phyloP scores from a whole-genome alignment of 2,329 filamentous ascomycete genomes.

The Aspergillus puulaauensis region DNA sequence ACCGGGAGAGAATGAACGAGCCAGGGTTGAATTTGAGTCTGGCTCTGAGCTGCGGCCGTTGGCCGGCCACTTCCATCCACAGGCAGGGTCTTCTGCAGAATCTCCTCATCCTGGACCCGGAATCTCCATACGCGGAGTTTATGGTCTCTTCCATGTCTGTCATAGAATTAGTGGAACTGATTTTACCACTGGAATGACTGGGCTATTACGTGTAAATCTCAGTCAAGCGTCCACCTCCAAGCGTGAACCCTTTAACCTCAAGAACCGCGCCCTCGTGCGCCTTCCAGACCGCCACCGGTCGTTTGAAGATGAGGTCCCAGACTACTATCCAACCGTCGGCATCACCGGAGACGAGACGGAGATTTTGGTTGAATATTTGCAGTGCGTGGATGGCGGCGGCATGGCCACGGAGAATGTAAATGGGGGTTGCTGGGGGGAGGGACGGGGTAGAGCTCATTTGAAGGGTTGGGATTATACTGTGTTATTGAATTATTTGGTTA shows the following conservation, averaged over 20 bases:
- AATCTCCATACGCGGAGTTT: slow-evolving; percentile 84
- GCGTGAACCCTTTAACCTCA: slow-evolving; percentile 71
- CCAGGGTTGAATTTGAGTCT: slow-evolving; percentile 62
- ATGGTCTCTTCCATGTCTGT: slow-evolving; percentile 86
- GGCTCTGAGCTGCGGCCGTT: slow-evolving; percentile 15
- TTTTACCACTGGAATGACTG: not conserved
- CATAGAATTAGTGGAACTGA: not conserved
- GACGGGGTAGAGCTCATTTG: slow-evolving; percentile 17
- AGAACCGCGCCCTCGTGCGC: slow-evolving; percentile 78
- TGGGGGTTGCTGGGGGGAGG: slow-evolving; percentile 54
- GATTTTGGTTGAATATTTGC: slow-evolving; percentile 70
- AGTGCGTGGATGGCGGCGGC: slow-evolving; percentile 75
- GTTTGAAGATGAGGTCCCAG: slow-evolving; percentile 81
- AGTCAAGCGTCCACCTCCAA: slow-evolving; percentile 50
- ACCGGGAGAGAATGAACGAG: slow-evolving; percentile 80
- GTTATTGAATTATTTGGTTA: not conserved
- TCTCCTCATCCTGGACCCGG: slow-evolving; percentile 56
- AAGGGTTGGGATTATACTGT: not conserved
- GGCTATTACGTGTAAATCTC: slow-evolving; percentile 74
- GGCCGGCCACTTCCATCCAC: slow-evolving; percentile 56
- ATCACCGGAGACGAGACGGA: slow-evolving; percentile 80
- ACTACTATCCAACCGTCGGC: slow-evolving; percentile 84
- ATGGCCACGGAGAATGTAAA: slow-evolving; percentile 82
- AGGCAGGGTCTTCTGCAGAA: slow-evolving; percentile 67
- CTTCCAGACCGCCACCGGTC: slow-evolving; percentile 80